Percentiles rank a stretch among this genome's conserved stretches.
Conservation (phyloP, 768 basidiomycete genomes). For the Amanita rimosa region DNA sequence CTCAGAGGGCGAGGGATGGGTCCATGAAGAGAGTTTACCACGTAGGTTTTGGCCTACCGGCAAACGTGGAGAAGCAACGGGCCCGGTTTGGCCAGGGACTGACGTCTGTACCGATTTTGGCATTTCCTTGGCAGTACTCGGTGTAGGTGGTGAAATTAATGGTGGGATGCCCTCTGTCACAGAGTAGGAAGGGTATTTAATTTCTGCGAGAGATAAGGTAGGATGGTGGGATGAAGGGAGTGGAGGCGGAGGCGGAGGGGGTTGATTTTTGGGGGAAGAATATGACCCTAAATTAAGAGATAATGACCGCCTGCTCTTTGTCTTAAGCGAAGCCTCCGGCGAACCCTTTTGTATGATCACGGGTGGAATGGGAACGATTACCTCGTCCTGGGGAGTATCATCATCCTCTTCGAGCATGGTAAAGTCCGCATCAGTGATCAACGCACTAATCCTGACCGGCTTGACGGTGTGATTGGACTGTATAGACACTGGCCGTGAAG, state of each 20-base stretch:
- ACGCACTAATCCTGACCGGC: slow-evolving; percentile 51
- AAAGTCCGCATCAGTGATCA: slow-evolving; percentile 59
- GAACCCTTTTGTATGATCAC: slow-evolving; percentile 17
- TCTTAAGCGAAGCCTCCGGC: slow-evolving; percentile 32
- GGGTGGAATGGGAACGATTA: slow-evolving; percentile 1
- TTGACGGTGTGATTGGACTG: slow-evolving; percentile 67
- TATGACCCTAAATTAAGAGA: slow-evolving; percentile 42
- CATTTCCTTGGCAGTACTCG: slow-evolving; percentile 5
- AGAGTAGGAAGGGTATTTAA: slow-evolving; percentile 21
- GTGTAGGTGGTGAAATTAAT: slow-evolving; percentile 14
- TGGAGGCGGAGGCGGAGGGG: slow-evolving; percentile 11
- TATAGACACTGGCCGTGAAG: slow-evolving; percentile 66
- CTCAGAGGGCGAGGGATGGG: slow-evolving; percentile 14
- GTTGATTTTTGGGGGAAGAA: slow-evolving; percentile 11
- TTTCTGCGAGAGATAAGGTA: slow-evolving; percentile 18
- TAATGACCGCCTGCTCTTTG: slow-evolving; percentile 50
- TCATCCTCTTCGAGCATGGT: slow-evolving; percentile 54
- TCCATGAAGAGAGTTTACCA: slow-evolving; percentile 38
- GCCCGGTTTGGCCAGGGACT: neutral
- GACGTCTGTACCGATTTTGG: slow-evolving; percentile 8
- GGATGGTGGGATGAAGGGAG: slow-evolving; percentile 12
- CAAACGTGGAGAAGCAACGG: slow-evolving; percentile 8
- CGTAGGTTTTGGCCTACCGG: slow-evolving; percentile 30
- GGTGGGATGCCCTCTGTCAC: slow-evolving; percentile 21
- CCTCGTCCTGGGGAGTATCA: slow-evolving; percentile 13